A percentile compares a stretch with the other conserved stretches of the same genome.
These are phyloP conservation scores for Recurvomyces mirabilis DNA, from an alignment of 495 filamentous ascomycete genomes.

Conservation along the genomic window DNA sequence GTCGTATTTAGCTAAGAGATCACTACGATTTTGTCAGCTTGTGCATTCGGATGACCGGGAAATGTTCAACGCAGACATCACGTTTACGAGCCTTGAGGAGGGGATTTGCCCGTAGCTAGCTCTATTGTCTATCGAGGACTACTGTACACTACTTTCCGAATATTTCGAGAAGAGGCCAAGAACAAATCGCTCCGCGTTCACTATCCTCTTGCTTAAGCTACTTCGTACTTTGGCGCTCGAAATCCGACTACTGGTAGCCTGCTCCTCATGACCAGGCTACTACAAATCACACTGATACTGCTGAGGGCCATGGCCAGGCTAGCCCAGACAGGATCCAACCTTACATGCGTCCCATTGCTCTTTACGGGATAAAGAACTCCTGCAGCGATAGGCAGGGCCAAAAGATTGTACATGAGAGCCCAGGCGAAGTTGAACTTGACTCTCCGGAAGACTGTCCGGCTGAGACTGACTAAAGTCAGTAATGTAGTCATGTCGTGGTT, in stretches of 20 bases:
- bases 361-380: conserved; percentile 65
- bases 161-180: too few species aligned
- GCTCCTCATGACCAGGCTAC: conserved; percentile 25
- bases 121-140: too few species aligned
- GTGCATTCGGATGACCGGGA: too few species aligned
- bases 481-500: conserved; percentile 58
- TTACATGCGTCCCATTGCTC: conserved; percentile 40
- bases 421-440: conserved; percentile 82
- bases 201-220: too few species aligned
- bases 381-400: conserved; percentile 72
- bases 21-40: too few species aligned
- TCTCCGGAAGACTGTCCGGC: conserved; percentile 57
- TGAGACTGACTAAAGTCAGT: conserved; percentile 61
- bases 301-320: conserved; percentile 78
- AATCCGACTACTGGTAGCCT: conserved; percentile 24
- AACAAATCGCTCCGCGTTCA: too few species aligned
- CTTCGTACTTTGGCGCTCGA: not conserved
- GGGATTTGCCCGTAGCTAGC: too few species aligned
- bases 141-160: too few species aligned
- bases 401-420: conserved; percentile 76
- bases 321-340: conserved; percentile 74
- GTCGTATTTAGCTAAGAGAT: too few species aligned
- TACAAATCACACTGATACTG: conserved; percentile 58
- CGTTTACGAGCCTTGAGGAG: too few species aligned
- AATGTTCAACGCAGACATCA: too few species aligned